Conservation (phyloP, 2,329 filamentous ascomycete species). For the Stachybotrys chartarum region DNA sequence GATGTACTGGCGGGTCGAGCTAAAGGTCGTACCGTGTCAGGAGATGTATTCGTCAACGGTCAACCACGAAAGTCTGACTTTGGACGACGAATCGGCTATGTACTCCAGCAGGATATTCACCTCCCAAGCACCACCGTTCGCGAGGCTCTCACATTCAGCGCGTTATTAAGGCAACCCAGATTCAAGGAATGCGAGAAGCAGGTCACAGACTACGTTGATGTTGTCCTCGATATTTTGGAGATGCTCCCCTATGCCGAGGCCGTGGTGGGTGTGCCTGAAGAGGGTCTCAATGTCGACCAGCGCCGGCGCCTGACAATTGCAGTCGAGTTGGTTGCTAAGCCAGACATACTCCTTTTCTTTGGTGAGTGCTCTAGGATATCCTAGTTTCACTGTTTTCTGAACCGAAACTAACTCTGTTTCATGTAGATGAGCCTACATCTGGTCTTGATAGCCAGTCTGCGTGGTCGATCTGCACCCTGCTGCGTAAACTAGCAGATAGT, state of each 20-base stretch:
- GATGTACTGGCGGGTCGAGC: slow-evolving; percentile 55
- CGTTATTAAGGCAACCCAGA: slow-evolving; percentile 53
- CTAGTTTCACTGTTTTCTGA: background rate
- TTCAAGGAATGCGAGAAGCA: slow-evolving; percentile 54
- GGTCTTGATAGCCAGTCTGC: slow-evolving; percentile 29
- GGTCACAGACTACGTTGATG: slow-evolving; percentile 50
- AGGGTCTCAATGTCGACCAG: slow-evolving; percentile 41
- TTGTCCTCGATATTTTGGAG: slow-evolving; percentile 59
- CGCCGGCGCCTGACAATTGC: slow-evolving; percentile 62
- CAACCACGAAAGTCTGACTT: slow-evolving; percentile 54
- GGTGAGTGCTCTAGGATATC: too few species aligned
- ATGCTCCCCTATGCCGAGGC: slow-evolving; percentile 58
- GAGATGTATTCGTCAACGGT: slow-evolving; percentile 61
- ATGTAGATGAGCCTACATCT: slow-evolving; percentile 53
- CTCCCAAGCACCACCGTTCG: slow-evolving; percentile 58
- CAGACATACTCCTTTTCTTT: slow-evolving; percentile 53
- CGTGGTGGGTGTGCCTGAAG: slow-evolving; percentile 44
- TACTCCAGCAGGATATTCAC: slow-evolving; percentile 63
- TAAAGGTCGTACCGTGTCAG: slow-evolving; percentile 59
- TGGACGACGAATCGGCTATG: slow-evolving; percentile 61
- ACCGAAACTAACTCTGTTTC: background rate
- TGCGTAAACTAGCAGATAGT: slow-evolving; percentile 46
- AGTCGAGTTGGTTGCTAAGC: slow-evolving; percentile 63
- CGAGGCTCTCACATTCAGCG: slow-evolving; percentile 62
- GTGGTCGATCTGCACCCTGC: slow-evolving; percentile 30